Evolutionary conservation across 139 green algal species (phyloP), one percentile per base, ranked within the genome.

Genomic region (Chlamydomonas schloesseri): DNA sequence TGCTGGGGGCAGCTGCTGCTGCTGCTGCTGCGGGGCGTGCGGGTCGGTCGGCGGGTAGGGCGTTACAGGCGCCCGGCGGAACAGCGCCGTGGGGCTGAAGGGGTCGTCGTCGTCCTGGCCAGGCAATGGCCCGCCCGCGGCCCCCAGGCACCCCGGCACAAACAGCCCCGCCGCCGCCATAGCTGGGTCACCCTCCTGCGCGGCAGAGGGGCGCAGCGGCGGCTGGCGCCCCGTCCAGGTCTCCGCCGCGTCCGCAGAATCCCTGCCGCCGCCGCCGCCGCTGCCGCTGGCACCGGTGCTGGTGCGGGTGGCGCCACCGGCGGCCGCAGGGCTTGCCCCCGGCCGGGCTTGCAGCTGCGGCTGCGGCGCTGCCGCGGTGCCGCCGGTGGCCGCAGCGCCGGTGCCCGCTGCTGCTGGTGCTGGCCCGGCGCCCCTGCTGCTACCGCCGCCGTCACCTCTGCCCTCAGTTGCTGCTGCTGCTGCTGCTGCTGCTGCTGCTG

Each of bases 101-200:
- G n/a, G n/a, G n/a, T n/a, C n/a, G n/a, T n/a, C n/a, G n/a, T n/a
- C n/a, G n/a, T n/a, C n/a, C n/a, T n/a, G n/a, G n/a, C n/a, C n/a
- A n/a, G n/a, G n/a, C n/a, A n/a, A n/a, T n/a, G n/a, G n/a, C n/a
- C n/a, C n/a, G n/a, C n/a, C 26, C 37, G 42, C 42, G 42, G 6
- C 42, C 42, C 42, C 42, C 42, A 50, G 42, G 42, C 42, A 50
- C 6, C 42, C 24, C 20, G 78, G 78, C 18, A 84, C 71, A 29
- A 84, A 84, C 1, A 84, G 78, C 3, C 76, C 76, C 34, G 73
- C 76, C 1, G 18, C 34, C 6, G 74, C 64, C 57, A 82, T 17
- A 2, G 13, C 8, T 0, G 76, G 53, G 37, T 50, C 26, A 10
- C 36, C 69, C 34, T 55, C 50, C n/a, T 23, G 23, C 60, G 24